Percentiles rank a stretch among this genome's conserved stretches.
phyloP scores from a whole-genome alignment of 2,329 filamentous ascomycete species.

The Fusarium penzigii region DNA sequence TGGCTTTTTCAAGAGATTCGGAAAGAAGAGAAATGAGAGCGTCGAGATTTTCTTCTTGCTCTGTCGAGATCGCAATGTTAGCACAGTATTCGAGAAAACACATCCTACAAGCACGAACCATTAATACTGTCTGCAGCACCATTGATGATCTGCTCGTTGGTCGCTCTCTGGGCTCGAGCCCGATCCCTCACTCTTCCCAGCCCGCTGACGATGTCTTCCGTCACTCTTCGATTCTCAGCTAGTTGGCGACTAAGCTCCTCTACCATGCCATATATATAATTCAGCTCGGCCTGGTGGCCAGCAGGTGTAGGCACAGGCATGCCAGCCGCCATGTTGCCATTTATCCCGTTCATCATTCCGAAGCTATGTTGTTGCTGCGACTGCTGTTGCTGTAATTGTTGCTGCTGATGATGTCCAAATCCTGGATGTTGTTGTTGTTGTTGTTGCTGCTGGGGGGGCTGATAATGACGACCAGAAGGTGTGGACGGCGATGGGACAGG shows the following conservation, averaged over 20 bases:
- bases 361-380: slow-evolving; percentile 24
- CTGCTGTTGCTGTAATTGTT: slow-evolving; percentile 17
- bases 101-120: slow-evolving; percentile 40
- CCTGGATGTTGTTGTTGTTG: slow-evolving; percentile 24
- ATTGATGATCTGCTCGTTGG: slow-evolving; percentile 60
- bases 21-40: slow-evolving; percentile 61
- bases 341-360: slow-evolving; percentile 51
- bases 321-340: slow-evolving; percentile 49
- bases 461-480: slow-evolving; percentile 30
- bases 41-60: slow-evolving; percentile 61
- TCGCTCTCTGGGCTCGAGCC: slow-evolving; percentile 52
- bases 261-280: slow-evolving; percentile 68
- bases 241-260: slow-evolving; percentile 66
- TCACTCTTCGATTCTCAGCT: slow-evolving; percentile 60
- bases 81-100: background rate
- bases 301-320: slow-evolving; percentile 62
- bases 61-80: slow-evolving; percentile 35
- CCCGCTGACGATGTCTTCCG: slow-evolving; percentile 65
- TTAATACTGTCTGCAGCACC: slow-evolving; percentile 58
- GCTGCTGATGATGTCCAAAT: slow-evolving; percentile 23
- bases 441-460: slow-evolving; percentile 25
- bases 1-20: slow-evolving; percentile 63
- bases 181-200: slow-evolving; percentile 61
- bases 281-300: slow-evolving; percentile 67
- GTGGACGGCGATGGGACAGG: slow-evolving; percentile 15